phyloP scores from a whole-genome alignment of 257 asterid species.

The Solanum okadae region DNA sequence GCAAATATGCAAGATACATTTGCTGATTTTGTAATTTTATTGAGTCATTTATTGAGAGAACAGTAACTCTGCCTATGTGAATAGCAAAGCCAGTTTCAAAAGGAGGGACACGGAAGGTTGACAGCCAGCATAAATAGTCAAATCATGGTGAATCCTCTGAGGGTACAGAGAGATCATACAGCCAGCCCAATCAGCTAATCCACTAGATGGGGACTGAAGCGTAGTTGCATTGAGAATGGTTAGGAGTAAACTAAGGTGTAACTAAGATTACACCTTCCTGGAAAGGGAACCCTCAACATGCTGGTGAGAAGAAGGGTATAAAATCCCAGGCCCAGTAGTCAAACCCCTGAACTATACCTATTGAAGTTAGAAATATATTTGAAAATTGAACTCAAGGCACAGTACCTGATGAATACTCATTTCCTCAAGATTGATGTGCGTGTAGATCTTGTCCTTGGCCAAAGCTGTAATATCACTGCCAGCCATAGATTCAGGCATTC shows the following conservation, averaged over 20 bases:
- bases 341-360: not conserved
- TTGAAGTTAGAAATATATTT: not conserved
- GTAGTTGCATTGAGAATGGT: not conserved
- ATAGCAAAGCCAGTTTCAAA: not conserved
- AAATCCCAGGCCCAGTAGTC: not conserved
- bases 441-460: slow-evolving; percentile 80
- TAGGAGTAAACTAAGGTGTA: not conserved
- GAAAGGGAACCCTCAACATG: not conserved
- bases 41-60: not conserved
- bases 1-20: not conserved
- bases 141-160: not conserved
- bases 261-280: not conserved
- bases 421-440: slow-evolving; percentile 78
- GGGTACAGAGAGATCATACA: not conserved
- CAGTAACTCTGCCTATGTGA: not conserved
- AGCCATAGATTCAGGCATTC: not conserved
- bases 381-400: not conserved
- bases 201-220: not conserved
- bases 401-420: slow-evolving; percentile 70
- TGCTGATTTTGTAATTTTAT: not conserved
- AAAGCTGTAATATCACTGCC: slow-evolving; percentile 86
- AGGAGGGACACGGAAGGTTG: not conserved
- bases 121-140: not conserved
- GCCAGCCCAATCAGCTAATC: not conserved
- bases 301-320: not conserved